phyloP scores from a whole-genome alignment of 2,329 filamentous ascomycete species.

The Scortechinia acanthostroma region DNA sequence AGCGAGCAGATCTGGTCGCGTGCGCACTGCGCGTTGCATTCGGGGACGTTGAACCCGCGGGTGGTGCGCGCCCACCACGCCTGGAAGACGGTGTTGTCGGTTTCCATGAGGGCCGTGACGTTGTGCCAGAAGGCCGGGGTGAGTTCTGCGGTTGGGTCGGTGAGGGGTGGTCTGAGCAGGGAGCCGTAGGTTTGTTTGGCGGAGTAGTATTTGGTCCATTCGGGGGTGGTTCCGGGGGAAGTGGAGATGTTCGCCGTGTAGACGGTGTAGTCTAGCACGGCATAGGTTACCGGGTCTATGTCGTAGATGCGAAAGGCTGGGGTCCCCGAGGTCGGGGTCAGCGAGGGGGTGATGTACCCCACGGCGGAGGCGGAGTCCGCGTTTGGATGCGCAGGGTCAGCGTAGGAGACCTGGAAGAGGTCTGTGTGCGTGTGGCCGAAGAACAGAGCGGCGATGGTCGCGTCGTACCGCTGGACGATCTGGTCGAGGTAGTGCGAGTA shows the following conservation, averaged over 20 bases:
- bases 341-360: conserved; percentile 44
- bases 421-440: conserved; percentile 50
- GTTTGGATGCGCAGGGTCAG: conserved; percentile 30
- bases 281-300: conserved; percentile 47
- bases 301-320: conserved; percentile 51
- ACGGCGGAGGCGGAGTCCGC: conserved; percentile 34
- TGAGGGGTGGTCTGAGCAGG: too few relatives aligned
- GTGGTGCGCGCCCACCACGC: conserved; percentile 36
- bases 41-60: conserved; percentile 30
- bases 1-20: conserved; percentile 39
- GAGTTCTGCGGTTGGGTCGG: conserved; percentile 30
- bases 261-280: conserved; percentile 40
- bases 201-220: conserved; percentile 48
- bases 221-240: conserved; percentile 33
- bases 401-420: conserved; percentile 46
- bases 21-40: conserved; percentile 33
- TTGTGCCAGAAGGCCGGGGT: conserved; percentile 53
- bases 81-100: conserved; percentile 30
- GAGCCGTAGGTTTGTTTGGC: conserved; percentile 45
- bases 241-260: conserved; percentile 44
- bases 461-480: conserved; percentile 41
- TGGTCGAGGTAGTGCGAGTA: conserved; percentile 42
- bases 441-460: conserved; percentile 45
- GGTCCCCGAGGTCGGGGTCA: conserved; percentile 45
- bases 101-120: conserved; percentile 38